These are phyloP conservation scores for Thielaviopsis musarum DNA, from an alignment of 2,329 filamentous ascomycete genomes.

Conservation along the genomic window DNA sequence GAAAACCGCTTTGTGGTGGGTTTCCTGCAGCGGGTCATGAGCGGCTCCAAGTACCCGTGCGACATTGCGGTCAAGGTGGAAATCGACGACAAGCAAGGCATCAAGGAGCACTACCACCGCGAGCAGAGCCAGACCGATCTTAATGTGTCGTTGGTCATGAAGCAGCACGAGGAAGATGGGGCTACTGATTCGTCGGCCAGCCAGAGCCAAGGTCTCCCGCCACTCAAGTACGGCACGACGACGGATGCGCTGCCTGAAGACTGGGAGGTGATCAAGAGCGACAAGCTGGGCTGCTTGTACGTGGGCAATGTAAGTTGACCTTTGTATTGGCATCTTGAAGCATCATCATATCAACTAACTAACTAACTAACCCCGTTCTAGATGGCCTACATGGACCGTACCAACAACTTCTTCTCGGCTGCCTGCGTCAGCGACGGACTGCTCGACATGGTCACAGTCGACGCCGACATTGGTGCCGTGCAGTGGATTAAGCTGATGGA, in stretches of 20 bases:
- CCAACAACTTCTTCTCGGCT: constrained; percentile 75
- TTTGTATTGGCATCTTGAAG: neutral
- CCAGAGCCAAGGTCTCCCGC: constrained; percentile 41
- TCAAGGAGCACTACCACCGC: constrained; percentile 55
- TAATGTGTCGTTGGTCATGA: constrained; percentile 10
- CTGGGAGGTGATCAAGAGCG: constrained; percentile 58
- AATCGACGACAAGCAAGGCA: constrained; percentile 54
- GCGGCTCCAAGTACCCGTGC: constrained; percentile 69
- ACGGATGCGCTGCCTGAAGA: constrained; percentile 57
- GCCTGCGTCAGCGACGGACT: constrained; percentile 69
- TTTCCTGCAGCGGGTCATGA: constrained; percentile 58
- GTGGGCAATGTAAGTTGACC: constrained; percentile 54
- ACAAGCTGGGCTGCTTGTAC: constrained; percentile 83
- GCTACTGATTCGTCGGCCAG: constrained; percentile 13
- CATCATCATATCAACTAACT: neutral
- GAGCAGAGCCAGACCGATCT: constrained; percentile 16
- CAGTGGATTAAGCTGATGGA: constrained; percentile 54
- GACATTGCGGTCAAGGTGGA: constrained; percentile 77
- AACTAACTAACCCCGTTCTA: constrained; percentile 17
- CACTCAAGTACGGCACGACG: constrained; percentile 63
- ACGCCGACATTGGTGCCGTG: constrained; percentile 53
- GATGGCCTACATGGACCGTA: constrained; percentile 83
- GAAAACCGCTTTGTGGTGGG: constrained; percentile 70
- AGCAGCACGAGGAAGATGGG: constrained; percentile 15
- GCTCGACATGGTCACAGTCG: constrained; percentile 68